Base-by-base conservation (phyloP, 2,329 filamentous ascomycete species). In the Arthrobotrys megalospora region DNA sequence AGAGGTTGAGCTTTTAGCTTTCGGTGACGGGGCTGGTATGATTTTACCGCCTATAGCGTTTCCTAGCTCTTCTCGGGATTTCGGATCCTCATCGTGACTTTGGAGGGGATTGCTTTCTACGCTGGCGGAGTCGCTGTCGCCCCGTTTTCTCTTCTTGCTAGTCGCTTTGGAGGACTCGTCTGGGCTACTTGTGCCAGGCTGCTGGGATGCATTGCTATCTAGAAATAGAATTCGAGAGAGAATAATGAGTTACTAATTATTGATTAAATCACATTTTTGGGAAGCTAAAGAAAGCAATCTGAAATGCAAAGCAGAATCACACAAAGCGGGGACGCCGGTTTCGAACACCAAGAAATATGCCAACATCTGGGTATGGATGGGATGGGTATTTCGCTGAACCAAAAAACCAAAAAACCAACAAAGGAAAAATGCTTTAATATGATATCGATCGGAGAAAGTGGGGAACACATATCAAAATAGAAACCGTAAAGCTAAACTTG, bases 181-280 rank as follows among this genome's bases (percentile, higher is more conserved):
- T 36, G 75, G 75, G 53, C 75, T 68, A 68, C 67, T 72, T 38
- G 62, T 72, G 67, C 62, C 45, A 48, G 67, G 24, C 53, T 72
- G 75, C 41, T 55, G 43, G 28, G 36, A 12, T 43, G 32, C 63
- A 47, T 63, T 65, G 32, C 53, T 68, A 47, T 72, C 75, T 78
- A 78, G 73, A 78, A 71, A 67, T 71, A 78, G 62, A 63, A 45
- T 47, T 50, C 16, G 63, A 47, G 55, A 62, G 62, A 58, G 53
- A 78, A 43, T 14, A 68, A 75, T 78, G 43, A 78, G 72, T 78
- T 78, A 78, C 60, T 78, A 77, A 66, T 76, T 53, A 60, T 71
- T 77, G 38, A 67, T 63, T 68, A 67, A 66, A 67, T 78, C 62
- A 71, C 75, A 72, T 67, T 53, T 34, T 34, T 34, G 14, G 7